Conservation (phyloP, 495 filamentous ascomycete genomes). For the Jackrogersella minutella region DNA sequence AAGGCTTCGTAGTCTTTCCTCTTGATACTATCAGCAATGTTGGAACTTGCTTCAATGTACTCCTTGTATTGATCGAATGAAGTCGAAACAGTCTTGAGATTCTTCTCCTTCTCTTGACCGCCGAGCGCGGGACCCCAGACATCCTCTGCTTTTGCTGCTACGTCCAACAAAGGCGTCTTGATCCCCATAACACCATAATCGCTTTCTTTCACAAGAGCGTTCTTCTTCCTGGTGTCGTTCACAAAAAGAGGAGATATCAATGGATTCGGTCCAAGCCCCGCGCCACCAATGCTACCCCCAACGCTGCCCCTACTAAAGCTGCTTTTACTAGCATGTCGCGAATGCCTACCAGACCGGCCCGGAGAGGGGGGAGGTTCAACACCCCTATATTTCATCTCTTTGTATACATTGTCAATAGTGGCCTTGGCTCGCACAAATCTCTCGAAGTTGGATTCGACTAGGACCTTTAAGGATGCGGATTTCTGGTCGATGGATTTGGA, state of each 20-base stretch:
- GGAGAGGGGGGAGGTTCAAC: conserved; percentile 64
- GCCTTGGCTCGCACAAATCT: conserved; percentile 95
- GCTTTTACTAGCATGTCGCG: conserved; percentile 67
- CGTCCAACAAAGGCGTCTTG: conserved; percentile 83
- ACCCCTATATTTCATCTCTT: conserved; percentile 92
- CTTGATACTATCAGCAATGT: conserved; percentile 85
- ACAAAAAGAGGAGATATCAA: conserved; percentile 45
- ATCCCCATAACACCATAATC: conserved; percentile 95
- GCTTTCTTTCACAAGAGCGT: conserved; percentile 88
- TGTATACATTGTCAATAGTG: conserved; percentile 97
- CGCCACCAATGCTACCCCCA: conserved; percentile 60
- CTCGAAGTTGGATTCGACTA: conserved; percentile 98
- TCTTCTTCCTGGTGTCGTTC: conserved; percentile 73
- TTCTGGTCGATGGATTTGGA: conserved; percentile 95
- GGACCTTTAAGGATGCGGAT: conserved; percentile 90
- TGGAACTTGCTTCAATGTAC: conserved; percentile 78
- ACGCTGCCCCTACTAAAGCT: conserved; percentile 71
- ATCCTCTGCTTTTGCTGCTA: conserved; percentile 92
- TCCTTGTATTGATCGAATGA: conserved; percentile 80
- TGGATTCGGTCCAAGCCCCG: conserved; percentile 42
- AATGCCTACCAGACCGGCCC: conserved; percentile 58
- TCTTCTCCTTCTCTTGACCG: conserved; percentile 89
- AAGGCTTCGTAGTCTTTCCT: conserved; percentile 86
- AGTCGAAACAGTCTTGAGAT: conserved; percentile 74
- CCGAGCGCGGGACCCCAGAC: conserved; percentile 95